Conservation (phyloP, 129 eudicot species). For the Escallonia rubra region DNA sequence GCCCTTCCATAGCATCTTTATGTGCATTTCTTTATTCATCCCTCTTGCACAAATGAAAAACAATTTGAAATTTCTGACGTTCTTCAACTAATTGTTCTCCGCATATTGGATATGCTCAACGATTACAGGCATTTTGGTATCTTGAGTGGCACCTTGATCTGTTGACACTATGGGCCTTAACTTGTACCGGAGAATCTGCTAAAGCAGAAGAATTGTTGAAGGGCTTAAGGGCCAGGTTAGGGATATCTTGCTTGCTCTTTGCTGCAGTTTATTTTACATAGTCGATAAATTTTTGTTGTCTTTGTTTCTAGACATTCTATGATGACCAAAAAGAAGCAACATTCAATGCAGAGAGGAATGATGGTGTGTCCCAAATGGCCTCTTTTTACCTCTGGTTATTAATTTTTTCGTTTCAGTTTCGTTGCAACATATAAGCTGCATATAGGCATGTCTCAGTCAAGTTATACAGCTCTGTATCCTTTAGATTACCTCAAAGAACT, state of each 20-base stretch:
- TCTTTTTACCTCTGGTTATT: background rate
- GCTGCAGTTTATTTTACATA: background rate
- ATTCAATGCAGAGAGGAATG: slow-evolving; percentile 59
- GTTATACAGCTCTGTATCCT: too few species aligned
- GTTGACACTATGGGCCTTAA: slow-evolving; percentile 75
- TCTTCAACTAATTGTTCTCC: background rate
- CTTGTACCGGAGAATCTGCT: slow-evolving; percentile 37
- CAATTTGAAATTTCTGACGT: background rate
- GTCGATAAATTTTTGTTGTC: background rate
- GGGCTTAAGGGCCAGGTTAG: slow-evolving; percentile 63
- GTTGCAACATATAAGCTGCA: too few species aligned
- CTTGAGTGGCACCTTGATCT: slow-evolving; percentile 96
- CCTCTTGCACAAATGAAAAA: background rate
- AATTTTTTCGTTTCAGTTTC: too few species aligned
- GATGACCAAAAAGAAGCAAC: slow-evolving; percentile 62
- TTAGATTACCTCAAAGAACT: too few species aligned
- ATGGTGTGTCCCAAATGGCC: slow-evolving; percentile 38
- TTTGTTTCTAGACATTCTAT: slow-evolving; percentile 44
- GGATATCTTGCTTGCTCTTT: background rate
- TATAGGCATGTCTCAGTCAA: too few species aligned
- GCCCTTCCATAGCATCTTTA: background rate
- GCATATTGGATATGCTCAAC: background rate
- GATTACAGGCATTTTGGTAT: slow-evolving; percentile 62
- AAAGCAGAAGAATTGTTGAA: slow-evolving; percentile 64
- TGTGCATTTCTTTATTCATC: background rate